Evolutionary conservation across 2,329 filamentous ascomycete species (phyloP), one percentile per base, ranked within the genome.

Genomic region (Sporothrix inflata): DNA sequence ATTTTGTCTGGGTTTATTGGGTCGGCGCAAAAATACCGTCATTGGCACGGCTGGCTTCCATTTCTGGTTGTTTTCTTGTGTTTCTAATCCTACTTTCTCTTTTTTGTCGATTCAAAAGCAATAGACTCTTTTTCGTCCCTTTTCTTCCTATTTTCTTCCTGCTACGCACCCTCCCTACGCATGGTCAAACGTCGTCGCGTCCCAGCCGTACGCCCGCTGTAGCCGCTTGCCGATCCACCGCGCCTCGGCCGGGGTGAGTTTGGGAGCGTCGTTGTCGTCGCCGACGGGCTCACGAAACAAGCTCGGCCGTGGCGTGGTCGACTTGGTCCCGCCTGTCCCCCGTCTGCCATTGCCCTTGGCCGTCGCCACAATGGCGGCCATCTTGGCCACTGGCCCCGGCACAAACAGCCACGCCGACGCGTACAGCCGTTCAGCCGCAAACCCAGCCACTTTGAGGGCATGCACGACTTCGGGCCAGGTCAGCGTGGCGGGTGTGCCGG

Each of bases 301-400:
- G 19, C 34, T 69, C 11, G 63, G 70, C 7, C 61, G 53, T 5
- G 51, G 67, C 27, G 34, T 51, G 4, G 63, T 34, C 42, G 69
- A 57, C 16, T n/a, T 49, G 21, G 21, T n/a, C 14, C 27, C 47
- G 40, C 40, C 40, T 1, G 42, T 12, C 1, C 42, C 65, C 4
- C 40, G 27, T 5, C 47, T 9, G 2, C 45, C 45, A 6, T 27
- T 42, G 11, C 42, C 30, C 45, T 51, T 49, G n/a, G 66, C 30
- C 47, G 66, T 42, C 49, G 66, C 47, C 47, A 51, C 65, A 21
- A 38, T 38, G 14, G 65, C 65, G 19, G 66, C 66, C 66, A 53
- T 34, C 45, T 38, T 61, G 42, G 66, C 66, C 21, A 49, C 77
- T 77, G 47, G 72, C 74, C 38, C 79, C 75, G 69, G 72, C 27